Conservation (phyloP, 148 eudicot species). For the Silene uniflora region DNA sequence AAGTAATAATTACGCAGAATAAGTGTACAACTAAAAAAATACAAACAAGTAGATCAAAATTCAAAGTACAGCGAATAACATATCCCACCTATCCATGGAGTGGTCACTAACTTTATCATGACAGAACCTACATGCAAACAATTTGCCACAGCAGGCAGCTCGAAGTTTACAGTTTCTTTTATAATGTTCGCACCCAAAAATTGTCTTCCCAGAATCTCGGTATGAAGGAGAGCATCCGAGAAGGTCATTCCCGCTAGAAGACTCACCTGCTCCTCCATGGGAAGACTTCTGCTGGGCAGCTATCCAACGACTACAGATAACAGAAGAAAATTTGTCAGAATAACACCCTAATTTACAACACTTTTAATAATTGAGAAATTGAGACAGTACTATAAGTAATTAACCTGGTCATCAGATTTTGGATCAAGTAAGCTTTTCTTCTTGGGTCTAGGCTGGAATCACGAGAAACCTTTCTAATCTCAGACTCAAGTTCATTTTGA, state of each 20-base stretch:
- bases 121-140: slow-evolving; percentile 84
- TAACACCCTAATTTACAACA: slow-evolving; percentile 8
- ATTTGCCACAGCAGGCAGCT: slow-evolving; percentile 91
- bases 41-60: neutral
- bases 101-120: slow-evolving; percentile 98
- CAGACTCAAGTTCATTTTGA: slow-evolving; percentile 94
- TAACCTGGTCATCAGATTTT: slow-evolving; percentile 95
- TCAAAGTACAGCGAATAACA: neutral
- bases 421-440: slow-evolving; percentile 88
- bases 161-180: slow-evolving; percentile 93
- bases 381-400: slow-evolving; percentile 5
- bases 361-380: neutral
- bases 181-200: slow-evolving; percentile 94
- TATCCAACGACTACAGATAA: slow-evolving; percentile 76
- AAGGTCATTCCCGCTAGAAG: slow-evolving; percentile 50
- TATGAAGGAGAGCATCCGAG: slow-evolving; percentile 68
- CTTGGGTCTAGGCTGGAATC: slow-evolving; percentile 96
- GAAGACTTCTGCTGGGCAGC: slow-evolving; percentile 91
- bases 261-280: slow-evolving; percentile 50
- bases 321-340: slow-evolving; percentile 10
- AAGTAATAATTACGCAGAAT: slow-evolving; percentile 10
- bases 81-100: slow-evolving; percentile 80
- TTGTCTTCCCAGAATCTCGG: slow-evolving; percentile 58
- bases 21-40: neutral
- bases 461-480: slow-evolving; percentile 92